phyloP scores from a whole-genome alignment of 2,329 filamentous ascomycete genomes.

The Aspergillus vadensis region DNA sequence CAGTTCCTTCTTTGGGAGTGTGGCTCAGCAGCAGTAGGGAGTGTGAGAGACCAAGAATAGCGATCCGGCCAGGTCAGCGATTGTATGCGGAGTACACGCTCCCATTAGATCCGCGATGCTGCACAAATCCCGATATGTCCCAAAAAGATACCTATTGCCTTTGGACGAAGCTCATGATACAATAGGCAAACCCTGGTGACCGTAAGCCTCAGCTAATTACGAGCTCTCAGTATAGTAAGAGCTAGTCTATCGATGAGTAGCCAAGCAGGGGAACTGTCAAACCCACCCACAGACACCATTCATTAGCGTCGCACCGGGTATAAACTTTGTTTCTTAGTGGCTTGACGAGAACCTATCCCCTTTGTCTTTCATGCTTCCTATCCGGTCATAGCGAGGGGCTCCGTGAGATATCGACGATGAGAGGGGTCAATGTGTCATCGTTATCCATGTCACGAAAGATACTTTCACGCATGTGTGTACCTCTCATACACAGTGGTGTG shows the following conservation, averaged over 20 bases:
- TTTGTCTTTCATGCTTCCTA: not conserved
- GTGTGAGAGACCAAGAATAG: not conserved
- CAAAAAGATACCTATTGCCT: too few relatives aligned
- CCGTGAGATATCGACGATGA: not conserved
- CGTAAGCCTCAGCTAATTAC: not conserved
- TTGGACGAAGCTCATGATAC: too few relatives aligned
- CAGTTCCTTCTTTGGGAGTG: not conserved
- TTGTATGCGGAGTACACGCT: not conserved
- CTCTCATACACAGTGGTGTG: not conserved
- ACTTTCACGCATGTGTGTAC: not conserved
- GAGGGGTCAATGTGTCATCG: not conserved
- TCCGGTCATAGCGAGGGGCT: not conserved
- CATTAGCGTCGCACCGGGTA: constrained; percentile 6
- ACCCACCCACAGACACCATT: constrained; percentile 2
- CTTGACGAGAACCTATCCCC: not conserved
- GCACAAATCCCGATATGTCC: not conserved
- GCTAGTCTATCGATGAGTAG: not conserved
- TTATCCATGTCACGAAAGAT: not conserved
- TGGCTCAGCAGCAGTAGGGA: not conserved
- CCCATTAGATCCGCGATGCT: not conserved
- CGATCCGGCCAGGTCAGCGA: not conserved
- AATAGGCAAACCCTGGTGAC: not conserved
- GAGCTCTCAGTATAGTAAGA: not conserved
- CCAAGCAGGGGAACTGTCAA: constrained; percentile 13
- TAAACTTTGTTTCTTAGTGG: constrained; percentile 4